phyloP scores from a whole-genome alignment of 2,329 filamentous ascomycete species.

The Cytospora leucostoma region DNA sequence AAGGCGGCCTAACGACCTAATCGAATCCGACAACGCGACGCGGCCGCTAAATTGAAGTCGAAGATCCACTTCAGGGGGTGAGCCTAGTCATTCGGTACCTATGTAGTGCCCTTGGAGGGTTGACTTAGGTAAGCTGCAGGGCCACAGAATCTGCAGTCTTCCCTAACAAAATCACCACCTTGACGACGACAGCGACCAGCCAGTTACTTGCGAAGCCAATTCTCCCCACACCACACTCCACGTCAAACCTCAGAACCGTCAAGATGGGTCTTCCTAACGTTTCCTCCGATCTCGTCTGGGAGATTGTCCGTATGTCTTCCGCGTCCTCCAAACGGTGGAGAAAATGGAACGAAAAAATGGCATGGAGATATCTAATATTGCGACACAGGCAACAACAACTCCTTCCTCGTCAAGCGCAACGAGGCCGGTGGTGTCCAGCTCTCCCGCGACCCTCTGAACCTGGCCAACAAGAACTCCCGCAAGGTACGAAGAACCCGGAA shows the following conservation, averaged over 20 bases:
- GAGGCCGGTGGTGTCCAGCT: slow-evolving; percentile 79
- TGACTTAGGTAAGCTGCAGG: slow-evolving; percentile 23
- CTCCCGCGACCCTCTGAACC: slow-evolving; percentile 92
- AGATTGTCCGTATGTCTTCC: slow-evolving; percentile 80
- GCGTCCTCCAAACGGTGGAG: background rate
- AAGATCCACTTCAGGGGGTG: background rate
- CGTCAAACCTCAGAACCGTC: slow-evolving; percentile 36
- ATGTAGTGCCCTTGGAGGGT: background rate
- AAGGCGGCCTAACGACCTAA: slow-evolving; percentile 18
- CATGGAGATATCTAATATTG: slow-evolving; percentile 20
- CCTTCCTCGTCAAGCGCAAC: slow-evolving; percentile 90
- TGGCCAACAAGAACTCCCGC: slow-evolving; percentile 86
- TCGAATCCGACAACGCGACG: slow-evolving; percentile 14
- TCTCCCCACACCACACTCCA: slow-evolving; percentile 6
- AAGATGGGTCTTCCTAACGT: slow-evolving; percentile 71
- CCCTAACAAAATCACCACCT: slow-evolving; percentile 25
- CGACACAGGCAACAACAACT: slow-evolving; percentile 76
- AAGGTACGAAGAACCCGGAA: slow-evolving; percentile 63
- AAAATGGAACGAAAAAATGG: slow-evolving; percentile 9
- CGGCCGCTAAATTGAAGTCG: slow-evolving; percentile 20
- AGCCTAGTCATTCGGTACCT: background rate
- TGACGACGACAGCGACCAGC: slow-evolving; percentile 23
- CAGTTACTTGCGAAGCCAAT: slow-evolving; percentile 21
- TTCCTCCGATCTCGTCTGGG: slow-evolving; percentile 91
- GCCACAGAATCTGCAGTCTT: slow-evolving; percentile 26